Evolutionary conservation across 768 basidiomycete species (phyloP), one percentile per base, ranked within the genome.

Genomic region (Mycena capillaripes): DNA sequence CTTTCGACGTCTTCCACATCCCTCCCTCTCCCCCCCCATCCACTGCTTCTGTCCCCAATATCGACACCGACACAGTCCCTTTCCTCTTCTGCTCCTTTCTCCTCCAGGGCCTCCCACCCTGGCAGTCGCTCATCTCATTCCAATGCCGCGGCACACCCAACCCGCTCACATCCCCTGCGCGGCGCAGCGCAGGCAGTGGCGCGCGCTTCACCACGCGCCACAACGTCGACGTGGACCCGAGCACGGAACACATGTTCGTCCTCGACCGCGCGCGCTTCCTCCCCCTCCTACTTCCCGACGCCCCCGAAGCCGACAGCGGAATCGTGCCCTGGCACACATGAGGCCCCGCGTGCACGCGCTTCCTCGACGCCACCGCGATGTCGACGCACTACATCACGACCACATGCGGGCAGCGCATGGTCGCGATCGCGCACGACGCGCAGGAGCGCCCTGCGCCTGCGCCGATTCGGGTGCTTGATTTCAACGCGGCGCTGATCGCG

Each of bases 321-420:
- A 19, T 17, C 59, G 34, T 72, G 9, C 6, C 16, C 4, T 72
- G 70, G 69, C 17, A 27, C 1, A 21, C 7, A 25, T 75, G 73
- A 70, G 73, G 73, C 60, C 66, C 66, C 27, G 32, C 4, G 2
- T 70, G 70, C 40, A 29, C 61, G 1, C 69, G 70, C 50, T 75
- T 65, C 66, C 34, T 75, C 50, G 61, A 68, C 40, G 66, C 59
- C 10, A 19, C 19, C 2, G 21, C 21, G 27, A 11, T 64, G 23
- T 55, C 65, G 27, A 52, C 12, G 30, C 69, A 68, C 19, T 71
- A 71, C 42, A 71, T 75, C 58, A 75, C 73, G 17, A 61, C 62
- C 2, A 69, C 73, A 4, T 23, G 25, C 3, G 73, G 73, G 14
- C 42, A 34, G 48, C 65, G 73, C 16, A 32, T 75, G 60, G 70